phyloP scores from a whole-genome alignment of 2,329 filamentous ascomycete species.

The Penicillium hesseltinei region DNA sequence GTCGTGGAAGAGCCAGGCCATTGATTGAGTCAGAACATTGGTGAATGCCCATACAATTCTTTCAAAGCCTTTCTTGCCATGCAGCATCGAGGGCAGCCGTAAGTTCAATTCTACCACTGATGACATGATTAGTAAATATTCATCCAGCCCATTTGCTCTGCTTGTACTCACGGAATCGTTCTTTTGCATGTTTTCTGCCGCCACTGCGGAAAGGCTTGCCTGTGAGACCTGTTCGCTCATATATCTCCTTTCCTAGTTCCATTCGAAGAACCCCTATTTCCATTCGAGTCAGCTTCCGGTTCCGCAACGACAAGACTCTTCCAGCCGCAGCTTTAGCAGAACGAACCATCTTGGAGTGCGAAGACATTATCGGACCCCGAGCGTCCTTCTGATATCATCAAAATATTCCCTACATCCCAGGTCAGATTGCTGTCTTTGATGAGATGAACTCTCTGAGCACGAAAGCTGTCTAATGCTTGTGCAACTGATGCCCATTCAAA shows the following conservation, averaged over 20 bases:
- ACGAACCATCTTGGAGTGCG: constrained; percentile 64
- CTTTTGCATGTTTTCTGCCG: constrained; percentile 63
- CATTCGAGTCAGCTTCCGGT: background rate
- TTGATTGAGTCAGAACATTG: constrained; percentile 66
- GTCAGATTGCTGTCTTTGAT: background rate
- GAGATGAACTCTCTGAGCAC: background rate
- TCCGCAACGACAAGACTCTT: background rate
- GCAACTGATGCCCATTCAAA: background rate
- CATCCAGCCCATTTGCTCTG: background rate
- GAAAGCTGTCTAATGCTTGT: background rate
- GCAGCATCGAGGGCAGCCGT: constrained; percentile 70
- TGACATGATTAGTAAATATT: constrained; percentile 13
- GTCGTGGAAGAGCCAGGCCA: constrained; percentile 78
- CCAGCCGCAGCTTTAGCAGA: background rate
- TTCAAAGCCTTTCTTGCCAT: constrained; percentile 80
- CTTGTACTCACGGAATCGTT: constrained; percentile 66
- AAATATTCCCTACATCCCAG: constrained; percentile 61
- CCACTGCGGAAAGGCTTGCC: constrained; percentile 64
- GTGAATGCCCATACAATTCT: constrained; percentile 74
- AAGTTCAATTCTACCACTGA: constrained; percentile 76
- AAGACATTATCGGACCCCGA: constrained; percentile 70
- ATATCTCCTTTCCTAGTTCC: constrained; percentile 75
- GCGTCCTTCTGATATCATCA: constrained; percentile 80
- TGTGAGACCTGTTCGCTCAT: constrained; percentile 76
- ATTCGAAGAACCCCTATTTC: constrained; percentile 66